Evolutionary conservation across 2,329 filamentous ascomycete species (phyloP).

Genomic region (Elsinoe arachidis): DNA sequence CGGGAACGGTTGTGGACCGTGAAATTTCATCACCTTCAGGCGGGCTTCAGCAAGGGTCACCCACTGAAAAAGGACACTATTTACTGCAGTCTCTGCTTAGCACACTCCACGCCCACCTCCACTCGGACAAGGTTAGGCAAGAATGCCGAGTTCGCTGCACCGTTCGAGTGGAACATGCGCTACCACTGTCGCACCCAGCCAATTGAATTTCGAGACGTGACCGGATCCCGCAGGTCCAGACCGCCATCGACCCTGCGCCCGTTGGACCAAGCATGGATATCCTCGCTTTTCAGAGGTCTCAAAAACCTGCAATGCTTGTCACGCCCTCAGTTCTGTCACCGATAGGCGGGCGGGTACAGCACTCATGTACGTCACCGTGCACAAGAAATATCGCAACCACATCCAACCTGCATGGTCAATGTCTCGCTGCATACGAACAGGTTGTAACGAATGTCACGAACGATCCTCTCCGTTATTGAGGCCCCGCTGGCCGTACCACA

Average conservation of each 20-base stretch:
- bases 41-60: background rate
- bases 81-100: slow-evolving; percentile 10
- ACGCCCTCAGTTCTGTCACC: background rate
- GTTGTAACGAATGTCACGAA: background rate
- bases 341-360: background rate
- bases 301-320: background rate
- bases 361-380: background rate
- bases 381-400: background rate
- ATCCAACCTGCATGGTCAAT: background rate
- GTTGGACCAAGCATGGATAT: slow-evolving; percentile 4
- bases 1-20: background rate
- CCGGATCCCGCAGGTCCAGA: slow-evolving; percentile 2
- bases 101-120: slow-evolving; percentile 1
- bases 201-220: slow-evolving; percentile 6
- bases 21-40: background rate
- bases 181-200: background rate
- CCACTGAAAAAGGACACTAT: background rate
- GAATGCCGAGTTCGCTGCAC: slow-evolving; percentile 1
- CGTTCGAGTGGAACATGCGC: background rate
- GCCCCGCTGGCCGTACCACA: background rate
- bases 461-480: background rate
- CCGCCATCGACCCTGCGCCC: background rate
- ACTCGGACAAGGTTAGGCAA: background rate
- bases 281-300: background rate
- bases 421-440: background rate